Conservation (phyloP, 2,329 filamentous ascomycete species). For the Hysterium pulicare region DNA sequence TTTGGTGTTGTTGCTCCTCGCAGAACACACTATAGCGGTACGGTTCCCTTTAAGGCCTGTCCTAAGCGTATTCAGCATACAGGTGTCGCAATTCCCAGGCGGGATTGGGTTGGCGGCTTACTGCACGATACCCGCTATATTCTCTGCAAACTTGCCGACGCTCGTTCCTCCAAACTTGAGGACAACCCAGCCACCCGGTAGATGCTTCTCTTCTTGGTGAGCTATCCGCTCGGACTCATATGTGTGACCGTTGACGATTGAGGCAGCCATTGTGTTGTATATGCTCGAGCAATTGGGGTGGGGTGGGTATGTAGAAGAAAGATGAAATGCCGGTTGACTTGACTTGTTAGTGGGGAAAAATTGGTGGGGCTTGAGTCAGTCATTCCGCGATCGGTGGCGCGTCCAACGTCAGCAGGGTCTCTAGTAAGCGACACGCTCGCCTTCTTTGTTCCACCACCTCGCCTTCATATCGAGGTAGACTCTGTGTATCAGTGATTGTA, state of each 20-base stretch:
- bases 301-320: too few relatives aligned
- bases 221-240: constrained; percentile 37
- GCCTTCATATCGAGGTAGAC: too few relatives aligned
- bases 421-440: too few relatives aligned
- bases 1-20: constrained; percentile 91
- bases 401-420: too few relatives aligned
- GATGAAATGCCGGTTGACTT: background rate
- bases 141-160: constrained; percentile 82
- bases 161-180: constrained; percentile 96
- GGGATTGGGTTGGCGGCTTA: constrained; percentile 30
- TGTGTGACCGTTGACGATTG: constrained; percentile 25
- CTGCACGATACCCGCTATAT: constrained; percentile 62
- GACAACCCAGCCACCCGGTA: constrained; percentile 69
- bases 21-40: constrained; percentile 92
- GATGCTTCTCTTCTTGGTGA: constrained; percentile 45
- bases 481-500: too few relatives aligned
- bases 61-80: constrained; percentile 32
- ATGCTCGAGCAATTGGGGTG: too few relatives aligned
- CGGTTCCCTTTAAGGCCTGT: constrained; percentile 61
- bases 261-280: constrained; percentile 2
- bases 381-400: background rate
- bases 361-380: background rate
- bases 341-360: background rate
- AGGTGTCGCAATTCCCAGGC: constrained; percentile 13
- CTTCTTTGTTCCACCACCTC: too few relatives aligned